Evolutionary conservation across 108 stramenopile genomes (phyloP).

Genomic region (Cylindrotheca fusiformis): DNA sequence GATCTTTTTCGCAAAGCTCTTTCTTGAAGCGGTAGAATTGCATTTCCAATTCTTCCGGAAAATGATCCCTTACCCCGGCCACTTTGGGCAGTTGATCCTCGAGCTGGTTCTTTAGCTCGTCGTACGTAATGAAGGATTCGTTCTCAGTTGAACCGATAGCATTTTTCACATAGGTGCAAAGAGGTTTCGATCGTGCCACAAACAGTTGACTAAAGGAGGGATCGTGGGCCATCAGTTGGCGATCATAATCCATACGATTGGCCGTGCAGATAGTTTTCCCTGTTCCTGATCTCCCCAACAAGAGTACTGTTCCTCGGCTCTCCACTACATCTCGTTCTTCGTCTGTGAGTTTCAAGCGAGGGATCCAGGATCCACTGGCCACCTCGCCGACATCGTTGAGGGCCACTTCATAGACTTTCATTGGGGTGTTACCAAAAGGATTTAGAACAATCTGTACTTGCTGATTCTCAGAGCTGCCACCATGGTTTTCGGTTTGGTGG

Average conservation of each 20-base stretch:
- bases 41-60: constrained; percentile 14
- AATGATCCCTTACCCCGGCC: background rate
- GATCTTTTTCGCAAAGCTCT: constrained; percentile 18
- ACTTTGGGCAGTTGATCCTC: constrained; percentile 19
- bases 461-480: background rate
- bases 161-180: constrained; percentile 44
- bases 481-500: constrained; percentile 1
- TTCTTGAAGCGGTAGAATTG: constrained; percentile 37
- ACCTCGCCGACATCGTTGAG: constrained; percentile 27
- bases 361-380: constrained; percentile 27
- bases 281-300: constrained; percentile 51
- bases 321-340: constrained; percentile 50
- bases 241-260: constrained; percentile 53
- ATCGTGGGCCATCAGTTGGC: constrained; percentile 11
- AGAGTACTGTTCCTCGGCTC: constrained; percentile 40
- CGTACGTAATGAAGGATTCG: constrained; percentile 35
- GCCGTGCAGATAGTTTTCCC: constrained; percentile 56
- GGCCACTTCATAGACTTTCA: constrained; percentile 44
- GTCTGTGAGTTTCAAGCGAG: constrained; percentile 40
- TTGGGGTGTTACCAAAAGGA: constrained; percentile 38
- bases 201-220: constrained; percentile 42
- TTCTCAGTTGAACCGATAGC: constrained; percentile 22
- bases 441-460: constrained; percentile 28
- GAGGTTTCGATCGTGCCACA: constrained; percentile 41
- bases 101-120: constrained; percentile 15